Percentiles rank a stretch among this genome's conserved stretches.
phyloP scores from a whole-genome alignment of 164 flowering plant species.

The Aristolochia fimbriata region DNA sequence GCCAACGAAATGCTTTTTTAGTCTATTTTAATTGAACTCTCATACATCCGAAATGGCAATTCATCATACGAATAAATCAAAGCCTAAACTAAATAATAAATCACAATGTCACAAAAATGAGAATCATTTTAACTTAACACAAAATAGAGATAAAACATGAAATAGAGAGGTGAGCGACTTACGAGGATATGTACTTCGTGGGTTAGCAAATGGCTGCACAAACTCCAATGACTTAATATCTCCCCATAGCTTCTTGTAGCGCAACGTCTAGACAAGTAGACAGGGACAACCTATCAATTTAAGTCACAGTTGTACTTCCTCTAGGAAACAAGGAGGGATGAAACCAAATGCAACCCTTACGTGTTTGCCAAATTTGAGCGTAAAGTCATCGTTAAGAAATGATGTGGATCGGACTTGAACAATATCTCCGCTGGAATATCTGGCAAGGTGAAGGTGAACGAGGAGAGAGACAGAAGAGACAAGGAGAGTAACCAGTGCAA shows the following conservation, averaged over 20 bases:
- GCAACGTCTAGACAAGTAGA: conserved; percentile 26
- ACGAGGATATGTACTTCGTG: conserved; percentile 68
- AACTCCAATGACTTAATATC: conserved; percentile 40
- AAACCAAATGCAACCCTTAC: conserved; percentile 10
- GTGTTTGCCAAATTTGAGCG: conserved; percentile 19
- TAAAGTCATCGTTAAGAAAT: conserved; percentile 35
- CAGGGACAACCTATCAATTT: background rate
- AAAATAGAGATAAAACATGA: background rate
- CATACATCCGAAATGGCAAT: too few relatives aligned
- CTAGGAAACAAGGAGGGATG: background rate
- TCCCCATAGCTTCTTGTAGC: conserved; percentile 66
- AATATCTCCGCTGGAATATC: conserved; percentile 39
- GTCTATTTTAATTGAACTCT: too few relatives aligned
- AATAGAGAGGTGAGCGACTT: conserved; percentile 8
- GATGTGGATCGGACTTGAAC: conserved; percentile 28
- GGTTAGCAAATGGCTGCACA: conserved; percentile 74
- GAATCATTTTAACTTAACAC: too few relatives aligned
- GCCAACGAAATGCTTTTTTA: too few relatives aligned
- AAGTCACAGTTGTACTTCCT: conserved; percentile 1
- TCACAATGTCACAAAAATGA: too few relatives aligned
- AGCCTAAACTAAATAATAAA: background rate
- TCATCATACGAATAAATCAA: background rate
- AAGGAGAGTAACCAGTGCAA: conserved; percentile 49
- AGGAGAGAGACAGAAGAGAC: conserved; percentile 57
- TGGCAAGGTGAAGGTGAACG: conserved; percentile 70